phyloP scores from a whole-genome alignment of 2,329 filamentous ascomycete genomes.

The Cercospora berteroae region DNA sequence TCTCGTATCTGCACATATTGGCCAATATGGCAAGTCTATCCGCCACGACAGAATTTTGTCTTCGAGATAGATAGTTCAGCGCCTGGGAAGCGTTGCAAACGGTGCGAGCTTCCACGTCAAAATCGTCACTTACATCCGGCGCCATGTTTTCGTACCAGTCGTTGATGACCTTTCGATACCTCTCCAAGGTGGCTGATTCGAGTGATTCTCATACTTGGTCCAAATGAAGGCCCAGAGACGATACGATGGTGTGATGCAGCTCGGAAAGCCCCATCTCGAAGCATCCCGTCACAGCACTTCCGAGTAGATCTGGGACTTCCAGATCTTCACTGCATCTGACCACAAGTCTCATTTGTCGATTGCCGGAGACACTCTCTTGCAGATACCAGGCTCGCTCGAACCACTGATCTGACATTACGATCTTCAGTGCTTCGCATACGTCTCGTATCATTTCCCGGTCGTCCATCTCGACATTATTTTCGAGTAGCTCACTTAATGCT shows the following conservation, averaged over 20 bases:
- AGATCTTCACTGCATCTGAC: neutral
- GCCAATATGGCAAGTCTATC: neutral
- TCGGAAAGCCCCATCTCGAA: neutral
- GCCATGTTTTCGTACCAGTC: neutral
- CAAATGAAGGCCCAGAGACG: neutral
- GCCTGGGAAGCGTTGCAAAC: neutral
- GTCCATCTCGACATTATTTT: neutral
- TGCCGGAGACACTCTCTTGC: neutral
- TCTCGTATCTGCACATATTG: neutral
- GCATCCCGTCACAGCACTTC: neutral
- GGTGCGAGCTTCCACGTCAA: neutral
- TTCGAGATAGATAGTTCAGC: neutral
- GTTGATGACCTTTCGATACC: neutral
- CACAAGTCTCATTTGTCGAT: neutral
- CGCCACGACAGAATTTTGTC: neutral
- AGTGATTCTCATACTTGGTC: neutral
- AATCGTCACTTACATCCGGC: neutral
- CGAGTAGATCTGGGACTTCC: neutral
- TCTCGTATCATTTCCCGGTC: neutral
- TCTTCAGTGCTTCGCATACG: neutral
- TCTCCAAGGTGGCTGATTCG: neutral
- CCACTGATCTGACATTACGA: neutral
- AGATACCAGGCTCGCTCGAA: neutral
- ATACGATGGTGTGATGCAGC: neutral
- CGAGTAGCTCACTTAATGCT: neutral